Evolutionary conservation across 2,329 filamentous ascomycete species (phyloP).

Genomic region (Colletotrichum destructivum): DNA sequence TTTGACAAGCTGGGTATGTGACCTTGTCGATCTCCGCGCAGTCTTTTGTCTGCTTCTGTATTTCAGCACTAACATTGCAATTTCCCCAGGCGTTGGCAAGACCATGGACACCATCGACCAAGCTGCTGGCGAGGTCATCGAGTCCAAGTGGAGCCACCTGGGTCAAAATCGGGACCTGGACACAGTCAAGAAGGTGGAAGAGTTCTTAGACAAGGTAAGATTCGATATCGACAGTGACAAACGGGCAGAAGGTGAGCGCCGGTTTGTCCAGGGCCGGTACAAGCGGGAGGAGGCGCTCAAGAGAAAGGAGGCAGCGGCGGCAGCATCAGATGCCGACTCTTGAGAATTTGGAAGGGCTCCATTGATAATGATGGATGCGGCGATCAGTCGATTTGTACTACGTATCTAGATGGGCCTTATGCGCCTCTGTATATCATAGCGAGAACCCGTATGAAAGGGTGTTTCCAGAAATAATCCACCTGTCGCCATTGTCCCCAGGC

Average conservation of each 20-base stretch:
- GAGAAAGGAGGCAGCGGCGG: conserved; percentile 16
- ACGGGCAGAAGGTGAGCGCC: conserved; percentile 31
- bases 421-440: conserved; percentile 21
- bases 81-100: conserved; percentile 62
- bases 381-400: conserved; percentile 25
- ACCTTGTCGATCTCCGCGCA: no score
- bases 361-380: background rate
- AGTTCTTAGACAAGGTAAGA: conserved; percentile 68
- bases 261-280: conserved; percentile 27
- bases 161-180: conserved; percentile 66
- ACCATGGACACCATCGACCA: conserved; percentile 65
- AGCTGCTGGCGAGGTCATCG: conserved; percentile 59
- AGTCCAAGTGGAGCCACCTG: conserved; percentile 69
- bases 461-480: background rate
- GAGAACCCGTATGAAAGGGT: background rate
- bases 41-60: background rate
- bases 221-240: conserved; percentile 51
- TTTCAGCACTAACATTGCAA: conserved; percentile 1
- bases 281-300: conserved; percentile 21
- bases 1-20: conserved; percentile 76
- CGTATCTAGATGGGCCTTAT: conserved; percentile 6
- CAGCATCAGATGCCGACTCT: background rate
- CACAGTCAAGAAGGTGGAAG: conserved; percentile 69
- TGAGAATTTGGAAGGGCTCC: background rate
- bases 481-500: background rate